Percentiles rank a stretch among this genome's conserved stretches.
These are phyloP conservation scores for Solanum commersonii DNA, from an alignment of 257 asterid species.

Conservation along the genomic window DNA sequence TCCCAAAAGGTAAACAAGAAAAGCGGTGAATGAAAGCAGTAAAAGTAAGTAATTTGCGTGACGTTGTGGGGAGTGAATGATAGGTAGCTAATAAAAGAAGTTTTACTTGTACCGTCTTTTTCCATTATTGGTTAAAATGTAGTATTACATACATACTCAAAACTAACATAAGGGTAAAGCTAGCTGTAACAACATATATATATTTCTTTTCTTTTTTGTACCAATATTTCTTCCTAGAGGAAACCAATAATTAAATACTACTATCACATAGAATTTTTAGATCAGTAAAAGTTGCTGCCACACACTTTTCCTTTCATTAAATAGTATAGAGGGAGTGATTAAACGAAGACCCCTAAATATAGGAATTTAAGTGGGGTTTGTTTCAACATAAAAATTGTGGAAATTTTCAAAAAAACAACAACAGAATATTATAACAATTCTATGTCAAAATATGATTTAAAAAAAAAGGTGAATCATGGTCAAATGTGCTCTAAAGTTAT, in stretches of 20 bases:
- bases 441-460: not conserved
- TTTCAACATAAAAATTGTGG: not conserved
- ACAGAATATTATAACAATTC: not conserved
- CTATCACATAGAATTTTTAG: not conserved
- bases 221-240: not conserved
- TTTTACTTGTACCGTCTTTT: constrained; percentile 11
- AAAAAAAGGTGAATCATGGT: not conserved
- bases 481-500: too few relatives aligned
- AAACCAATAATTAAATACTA: not conserved
- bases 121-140: constrained; percentile 7
- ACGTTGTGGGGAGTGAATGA: constrained; percentile 6
- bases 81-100: constrained; percentile 4
- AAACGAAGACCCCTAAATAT: not conserved
- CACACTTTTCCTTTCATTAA: not conserved
- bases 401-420: not conserved
- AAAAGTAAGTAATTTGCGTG: not conserved
- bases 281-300: not conserved
- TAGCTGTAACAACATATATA: constrained; percentile 12
- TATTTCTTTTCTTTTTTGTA: not conserved
- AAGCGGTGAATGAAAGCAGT: not conserved
- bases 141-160: not conserved
- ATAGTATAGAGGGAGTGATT: not conserved
- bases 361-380: not conserved
- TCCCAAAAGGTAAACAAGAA: not conserved
- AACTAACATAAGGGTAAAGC: not conserved